These are phyloP conservation scores for Pisolithus microcarpus DNA, from an alignment of 768 basidiomycete genomes.

Conservation along the genomic window DNA sequence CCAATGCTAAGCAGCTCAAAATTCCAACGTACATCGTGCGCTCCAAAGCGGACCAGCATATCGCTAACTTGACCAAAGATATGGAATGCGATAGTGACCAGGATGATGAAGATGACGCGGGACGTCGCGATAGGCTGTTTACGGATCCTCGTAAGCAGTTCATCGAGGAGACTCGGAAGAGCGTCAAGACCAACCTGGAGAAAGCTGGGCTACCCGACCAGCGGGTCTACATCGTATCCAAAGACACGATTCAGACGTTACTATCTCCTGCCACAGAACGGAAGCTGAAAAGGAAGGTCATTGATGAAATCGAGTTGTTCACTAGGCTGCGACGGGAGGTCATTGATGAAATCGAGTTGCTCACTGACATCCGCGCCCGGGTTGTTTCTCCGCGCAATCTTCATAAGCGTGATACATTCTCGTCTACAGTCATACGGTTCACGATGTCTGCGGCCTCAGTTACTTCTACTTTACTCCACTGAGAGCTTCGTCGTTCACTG, in stretches of 20 bases:
- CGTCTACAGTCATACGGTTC: too few relatives aligned
- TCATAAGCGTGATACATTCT: too few relatives aligned
- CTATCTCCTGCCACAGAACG: neutral
- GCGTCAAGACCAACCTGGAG: conserved; percentile 9
- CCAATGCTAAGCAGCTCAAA: conserved; percentile 7
- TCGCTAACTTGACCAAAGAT: conserved; percentile 8
- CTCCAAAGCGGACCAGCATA: conserved; percentile 13
- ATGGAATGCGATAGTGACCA: conserved; percentile 6
- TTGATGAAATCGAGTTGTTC: too few relatives aligned
- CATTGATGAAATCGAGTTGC: too few relatives aligned
- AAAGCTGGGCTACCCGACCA: conserved; percentile 11
- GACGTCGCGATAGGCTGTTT: neutral
- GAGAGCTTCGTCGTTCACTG: too few relatives aligned
- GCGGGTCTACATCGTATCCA: conserved; percentile 18
- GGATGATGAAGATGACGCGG: neutral
- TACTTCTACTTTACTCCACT: too few relatives aligned
- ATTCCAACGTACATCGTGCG: conserved; percentile 14
- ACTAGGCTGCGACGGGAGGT: too few relatives aligned
- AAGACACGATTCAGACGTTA: neutral
- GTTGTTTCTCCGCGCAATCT: too few relatives aligned
- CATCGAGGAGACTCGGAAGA: conserved; percentile 12
- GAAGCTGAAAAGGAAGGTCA: too few relatives aligned
- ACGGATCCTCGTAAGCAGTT: conserved; percentile 10
- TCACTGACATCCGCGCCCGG: too few relatives aligned
- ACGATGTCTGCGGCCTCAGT: too few relatives aligned